phyloP scores from a whole-genome alignment of 73 alveolate species.

The Blepharisma japonicum region DNA sequence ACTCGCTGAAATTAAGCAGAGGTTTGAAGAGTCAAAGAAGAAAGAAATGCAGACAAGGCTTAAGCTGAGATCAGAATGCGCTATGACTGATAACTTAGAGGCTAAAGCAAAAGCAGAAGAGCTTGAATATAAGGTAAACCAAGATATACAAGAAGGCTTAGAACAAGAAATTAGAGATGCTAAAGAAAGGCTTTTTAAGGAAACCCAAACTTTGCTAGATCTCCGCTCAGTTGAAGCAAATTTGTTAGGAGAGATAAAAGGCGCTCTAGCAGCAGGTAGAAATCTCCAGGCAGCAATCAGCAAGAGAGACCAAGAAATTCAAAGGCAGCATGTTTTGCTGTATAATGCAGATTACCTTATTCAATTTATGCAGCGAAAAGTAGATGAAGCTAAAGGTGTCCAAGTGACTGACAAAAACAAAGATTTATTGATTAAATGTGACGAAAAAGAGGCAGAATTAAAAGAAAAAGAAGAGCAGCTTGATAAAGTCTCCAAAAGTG shows the following conservation, averaged over 20 bases:
- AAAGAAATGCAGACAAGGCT: constrained; percentile 57
- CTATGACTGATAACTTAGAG: constrained; percentile 70
- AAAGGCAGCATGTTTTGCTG: constrained; percentile 88
- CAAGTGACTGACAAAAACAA: constrained; percentile 28
- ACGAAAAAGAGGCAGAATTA: constrained; percentile 20
- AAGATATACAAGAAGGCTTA: constrained; percentile 61
- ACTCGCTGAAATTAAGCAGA: constrained; percentile 61
- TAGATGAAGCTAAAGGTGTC: constrained; percentile 49
- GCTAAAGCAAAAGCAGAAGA: constrained; percentile 62
- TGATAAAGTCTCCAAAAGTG: constrained; percentile 50
- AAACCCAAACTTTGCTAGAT: constrained; percentile 83
- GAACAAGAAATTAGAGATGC: constrained; percentile 80
- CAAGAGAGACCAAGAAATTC: constrained; percentile 89
- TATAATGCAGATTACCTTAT: constrained; percentile 95
- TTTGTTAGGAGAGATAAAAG: constrained; percentile 94
- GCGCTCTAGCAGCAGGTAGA: constrained; percentile 88
- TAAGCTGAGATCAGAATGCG: constrained; percentile 69
- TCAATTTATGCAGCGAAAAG: constrained; percentile 97
- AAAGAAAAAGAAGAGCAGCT: constrained; percentile 53
- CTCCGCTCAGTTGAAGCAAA: constrained; percentile 86
- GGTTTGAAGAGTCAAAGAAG: constrained; percentile 63
- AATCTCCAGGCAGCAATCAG: constrained; percentile 89
- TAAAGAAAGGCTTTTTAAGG: constrained; percentile 91
- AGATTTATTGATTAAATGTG: background rate
- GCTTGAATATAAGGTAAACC: constrained; percentile 63